These are phyloP conservation scores for Colletotrichum eleusines DNA, from an alignment of 2,329 filamentous ascomycete genomes.

Conservation along the genomic window DNA sequence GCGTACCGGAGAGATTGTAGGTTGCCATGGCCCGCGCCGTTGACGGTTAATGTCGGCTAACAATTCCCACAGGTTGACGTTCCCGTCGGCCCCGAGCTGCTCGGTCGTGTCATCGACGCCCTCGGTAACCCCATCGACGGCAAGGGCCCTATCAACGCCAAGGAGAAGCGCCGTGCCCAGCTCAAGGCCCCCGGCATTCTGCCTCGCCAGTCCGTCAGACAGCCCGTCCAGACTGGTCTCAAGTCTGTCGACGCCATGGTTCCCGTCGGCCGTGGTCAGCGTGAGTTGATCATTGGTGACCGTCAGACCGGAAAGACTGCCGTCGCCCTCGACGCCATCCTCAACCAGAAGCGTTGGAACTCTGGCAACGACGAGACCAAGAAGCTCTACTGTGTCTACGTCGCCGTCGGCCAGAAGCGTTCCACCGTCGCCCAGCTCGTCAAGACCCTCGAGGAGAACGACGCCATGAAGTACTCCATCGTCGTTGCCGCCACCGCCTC, in stretches of 20 bases:
- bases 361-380: constrained; percentile 85
- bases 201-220: constrained; percentile 95
- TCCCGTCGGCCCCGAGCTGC: constrained; percentile 90
- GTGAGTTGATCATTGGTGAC: constrained; percentile 99
- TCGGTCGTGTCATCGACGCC: constrained; percentile 98
- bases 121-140: constrained; percentile 99
- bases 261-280: constrained; percentile 99
- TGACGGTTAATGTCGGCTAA: constrained; percentile 44
- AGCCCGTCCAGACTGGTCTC: constrained; percentile 99
- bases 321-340: constrained; percentile 95
- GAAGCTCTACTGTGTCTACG: constrained; percentile 99
- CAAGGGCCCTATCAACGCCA: constrained; percentile 96
- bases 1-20: constrained; percentile 99
- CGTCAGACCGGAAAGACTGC: constrained; percentile 99
- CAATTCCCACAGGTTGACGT: constrained; percentile 81
- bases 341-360: constrained; percentile 99
- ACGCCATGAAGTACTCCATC: constrained; percentile 98
- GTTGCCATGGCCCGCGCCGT: constrained; percentile 52
- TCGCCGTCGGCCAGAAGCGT: constrained; percentile 99
- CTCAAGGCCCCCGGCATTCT: constrained; percentile 99
- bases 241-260: constrained; percentile 99
- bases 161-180: constrained; percentile 94
- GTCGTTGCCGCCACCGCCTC: constrained; percentile 96
- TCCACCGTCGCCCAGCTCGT: constrained; percentile 99
- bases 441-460: constrained; percentile 99